Evolutionary conservation across 1,284 basidiomycete species (phyloP).

Genomic region (Ceratobasidium sp.): DNA sequence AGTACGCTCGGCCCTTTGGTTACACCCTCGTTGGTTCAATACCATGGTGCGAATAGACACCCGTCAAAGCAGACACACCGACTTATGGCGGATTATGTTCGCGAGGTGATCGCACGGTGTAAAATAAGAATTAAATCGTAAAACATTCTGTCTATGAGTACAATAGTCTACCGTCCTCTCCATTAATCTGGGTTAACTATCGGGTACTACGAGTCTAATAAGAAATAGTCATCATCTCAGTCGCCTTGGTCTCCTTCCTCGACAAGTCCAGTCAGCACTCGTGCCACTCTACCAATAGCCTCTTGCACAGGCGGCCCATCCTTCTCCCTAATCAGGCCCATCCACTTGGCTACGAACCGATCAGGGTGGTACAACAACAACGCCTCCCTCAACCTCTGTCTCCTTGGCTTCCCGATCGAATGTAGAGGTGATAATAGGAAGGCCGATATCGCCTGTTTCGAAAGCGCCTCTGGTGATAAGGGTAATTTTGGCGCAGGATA

Average conservation of each 20-base stretch:
- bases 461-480: slow-evolving; percentile 66
- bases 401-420: slow-evolving; percentile 58
- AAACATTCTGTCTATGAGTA: background rate
- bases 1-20: background rate
- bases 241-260: slow-evolving; percentile 46
- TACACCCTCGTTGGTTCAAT: background rate
- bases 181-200: background rate
- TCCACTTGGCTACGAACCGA: slow-evolving; percentile 82
- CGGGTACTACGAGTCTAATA: background rate
- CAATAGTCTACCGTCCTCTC: background rate
- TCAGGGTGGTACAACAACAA: slow-evolving; percentile 87
- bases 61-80: slow-evolving; percentile 32
- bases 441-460: slow-evolving; percentile 66
- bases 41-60: background rate
- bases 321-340: slow-evolving; percentile 64
- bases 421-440: slow-evolving; percentile 67
- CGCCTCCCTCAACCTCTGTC: slow-evolving; percentile 76
- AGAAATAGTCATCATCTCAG: background rate
- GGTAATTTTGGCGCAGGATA: slow-evolving; percentile 56
- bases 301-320: slow-evolving; percentile 54
- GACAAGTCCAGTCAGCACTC: slow-evolving; percentile 51
- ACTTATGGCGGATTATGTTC: slow-evolving; percentile 31
- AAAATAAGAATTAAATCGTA: background rate
- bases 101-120: slow-evolving; percentile 15
- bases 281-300: slow-evolving; percentile 52